A percentile compares a stretch with the other conserved stretches of the same genome.
Evolutionary conservation across 1,284 basidiomycete species (phyloP).

Genomic region (Sanghuangporus sanghuang): DNA sequence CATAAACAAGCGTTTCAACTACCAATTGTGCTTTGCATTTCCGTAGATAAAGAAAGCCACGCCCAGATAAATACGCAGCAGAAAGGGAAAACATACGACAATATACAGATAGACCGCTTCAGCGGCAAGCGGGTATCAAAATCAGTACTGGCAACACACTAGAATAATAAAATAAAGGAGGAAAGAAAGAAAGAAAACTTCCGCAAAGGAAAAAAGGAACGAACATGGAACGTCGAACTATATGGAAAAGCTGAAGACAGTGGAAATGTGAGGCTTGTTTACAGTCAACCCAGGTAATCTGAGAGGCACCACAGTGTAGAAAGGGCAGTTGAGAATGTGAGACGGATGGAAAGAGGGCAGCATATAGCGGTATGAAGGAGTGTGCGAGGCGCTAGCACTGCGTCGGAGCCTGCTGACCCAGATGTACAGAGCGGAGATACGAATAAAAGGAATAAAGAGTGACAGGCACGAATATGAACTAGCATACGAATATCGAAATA

Average conservation of each 20-base stretch:
- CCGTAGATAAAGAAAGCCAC: not conserved
- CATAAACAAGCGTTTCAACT: not conserved
- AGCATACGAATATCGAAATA: not conserved
- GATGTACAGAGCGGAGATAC: slow-evolving; percentile 4
- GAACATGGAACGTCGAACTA: no score
- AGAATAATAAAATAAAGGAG: not conserved
- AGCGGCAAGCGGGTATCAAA: slow-evolving; percentile 14
- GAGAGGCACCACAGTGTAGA: not conserved
- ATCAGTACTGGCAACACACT: slow-evolving; percentile 16
- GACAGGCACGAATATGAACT: slow-evolving; percentile 13
- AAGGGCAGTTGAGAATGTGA: slow-evolving; percentile 11
- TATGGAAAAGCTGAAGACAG: slow-evolving; percentile 3
- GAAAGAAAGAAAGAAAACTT: not conserved
- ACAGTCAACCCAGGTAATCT: not conserved
- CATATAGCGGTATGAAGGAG: slow-evolving; percentile 23
- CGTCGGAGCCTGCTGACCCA: slow-evolving; percentile 11
- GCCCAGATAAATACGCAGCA: not conserved
- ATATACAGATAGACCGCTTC: slow-evolving; percentile 16
- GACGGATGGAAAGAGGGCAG: slow-evolving; percentile 21
- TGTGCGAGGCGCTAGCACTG: slow-evolving; percentile 4
- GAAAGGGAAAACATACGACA: slow-evolving; percentile 9
- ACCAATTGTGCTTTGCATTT: not conserved
- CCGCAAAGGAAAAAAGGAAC: slow-evolving; percentile 2
- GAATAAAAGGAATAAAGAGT: slow-evolving; percentile 14
- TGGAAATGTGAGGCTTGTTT: not conserved